Base-by-base conservation (phyloP, 1,139 yeast genomes). In the Keqinozyma sinolaborantium region DNA sequence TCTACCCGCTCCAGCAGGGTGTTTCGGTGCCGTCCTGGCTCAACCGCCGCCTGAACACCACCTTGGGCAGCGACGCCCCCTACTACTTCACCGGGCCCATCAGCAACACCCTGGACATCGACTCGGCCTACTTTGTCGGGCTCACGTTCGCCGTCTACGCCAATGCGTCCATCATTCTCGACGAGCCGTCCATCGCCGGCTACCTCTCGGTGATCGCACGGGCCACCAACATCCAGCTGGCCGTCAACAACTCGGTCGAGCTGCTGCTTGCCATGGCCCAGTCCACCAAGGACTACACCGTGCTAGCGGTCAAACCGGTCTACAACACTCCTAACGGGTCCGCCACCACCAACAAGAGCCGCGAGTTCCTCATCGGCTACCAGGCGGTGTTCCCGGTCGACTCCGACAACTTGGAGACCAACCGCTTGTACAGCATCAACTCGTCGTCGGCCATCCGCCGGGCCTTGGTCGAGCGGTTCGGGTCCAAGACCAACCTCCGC, bases 91-190 rank as follows among this genome's bases (percentile, higher is more conserved):
- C 78, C 1, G 88, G 88, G 2, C 92, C 92, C 0, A 59, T 74
- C 1, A 36, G 61, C 16, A 73, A 76, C 44, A 44, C 54, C 4
- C 57, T 28, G 19, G 51, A 39, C 48, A 16, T 58, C 47, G 56
- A 58, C 61, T 25, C 53, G 11, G 32, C 57, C 3, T 65, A 65
- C 43, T 73, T 70, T 47, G 56, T 78, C 58, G 79, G 85, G 2
- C 48, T 80, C 27, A 77, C 87, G 0, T 46, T 87, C 5, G 94
- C 96, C 0, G 73, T 88, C 2, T 78, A 70, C 48, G 76, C 87
- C 11, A 83, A 84, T 49, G 70, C 82, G 10, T 83, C 95, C 4
- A 81, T 86, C 16, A 63, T 85, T 31, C 57, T 83, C 16, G 60
- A 71, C 19, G 60, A 71, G 12, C 79, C 83, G 3, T 66, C 73